Base-by-base conservation (phyloP, 2,329 filamentous ascomycete genomes). In the Ophiocordyceps unilateralis region DNA sequence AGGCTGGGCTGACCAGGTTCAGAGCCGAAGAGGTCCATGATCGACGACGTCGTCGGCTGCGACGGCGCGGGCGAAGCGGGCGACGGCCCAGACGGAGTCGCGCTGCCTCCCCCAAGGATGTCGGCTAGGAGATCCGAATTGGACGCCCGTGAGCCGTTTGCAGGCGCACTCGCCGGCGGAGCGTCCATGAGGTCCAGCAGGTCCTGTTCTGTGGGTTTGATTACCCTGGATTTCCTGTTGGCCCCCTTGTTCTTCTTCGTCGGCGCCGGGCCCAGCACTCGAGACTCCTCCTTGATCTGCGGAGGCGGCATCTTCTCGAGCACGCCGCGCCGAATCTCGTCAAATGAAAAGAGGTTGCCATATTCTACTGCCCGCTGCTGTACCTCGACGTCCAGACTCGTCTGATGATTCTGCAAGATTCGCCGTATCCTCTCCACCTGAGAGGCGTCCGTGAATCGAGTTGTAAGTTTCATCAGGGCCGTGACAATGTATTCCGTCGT, bases 281-380 rank as follows among this genome's bases (percentile, higher is more conserved):
- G 74, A 43, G 91, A 89, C 59, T 93, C 86, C 58, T 98, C 91
- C 50, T 89, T 86, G 55, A 98, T 96, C 60, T 96, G 89, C 9
- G 91, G 91, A 2, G 91, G 77, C 8, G 91, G 91, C 93, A 98
- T 98, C 60, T 91, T 93, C 64, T 98, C 91, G 11, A 98, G 68
- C 3, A 98, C 91, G 45, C 91, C 91, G 46, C 75, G 76, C 43
- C 89, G 79, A 44, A 98, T 83, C 46, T 86, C 71, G 51, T 98
- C 88, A 54, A 86, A 86, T 1, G 76, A 76, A 54, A 98, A 96
- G n/a, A 98, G 70, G 55, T 96, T 96, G 45, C 80, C 77, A 55
- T 96, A 98, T 60, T 98, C 91, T 19, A 94, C 88, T 5, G 89
- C 83, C 58, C 91, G 79, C 62, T 98, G 91, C 60, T 98, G 93